Conservation (phyloP, 1,139 yeast species). For the Lodderomyces elongisporus region DNA sequence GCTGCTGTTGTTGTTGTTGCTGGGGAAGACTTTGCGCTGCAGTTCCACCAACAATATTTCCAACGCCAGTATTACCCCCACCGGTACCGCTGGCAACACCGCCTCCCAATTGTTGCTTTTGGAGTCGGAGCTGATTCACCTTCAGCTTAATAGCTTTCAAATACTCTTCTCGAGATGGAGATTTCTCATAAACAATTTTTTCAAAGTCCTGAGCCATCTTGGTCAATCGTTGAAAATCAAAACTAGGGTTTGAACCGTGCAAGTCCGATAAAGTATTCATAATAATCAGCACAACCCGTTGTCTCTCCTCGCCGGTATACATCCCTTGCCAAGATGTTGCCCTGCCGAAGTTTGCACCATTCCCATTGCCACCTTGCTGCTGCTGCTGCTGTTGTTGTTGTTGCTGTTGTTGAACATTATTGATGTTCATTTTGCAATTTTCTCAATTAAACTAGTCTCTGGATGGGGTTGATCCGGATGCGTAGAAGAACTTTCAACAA, state of each 20-base stretch:
- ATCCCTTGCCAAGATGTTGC: conserved; percentile 36
- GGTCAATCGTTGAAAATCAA: conserved; percentile 36
- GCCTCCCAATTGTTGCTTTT: conserved; percentile 9
- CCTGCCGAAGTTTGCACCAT: conserved; percentile 5
- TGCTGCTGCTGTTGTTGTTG: too few relatives aligned
- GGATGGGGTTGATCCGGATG: too few relatives aligned
- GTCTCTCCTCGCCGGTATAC: conserved; percentile 38
- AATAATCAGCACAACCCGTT: conserved; percentile 38
- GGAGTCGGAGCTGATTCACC: conserved; percentile 31
- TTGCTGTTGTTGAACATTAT: too few relatives aligned
- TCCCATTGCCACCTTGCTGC: too few relatives aligned
- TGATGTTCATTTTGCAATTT: conserved; percentile 3
- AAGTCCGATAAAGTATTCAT: conserved; percentile 37
- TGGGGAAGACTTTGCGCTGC: neutral
- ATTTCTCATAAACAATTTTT: conserved; percentile 36
- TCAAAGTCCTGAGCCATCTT: conserved; percentile 45
- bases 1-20: conserved; percentile 6
- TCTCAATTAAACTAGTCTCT: neutral
- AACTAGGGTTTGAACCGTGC: conserved; percentile 29
- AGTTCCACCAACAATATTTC: neutral
- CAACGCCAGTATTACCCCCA: conserved; percentile 5
- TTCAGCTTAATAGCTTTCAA: conserved; percentile 35
- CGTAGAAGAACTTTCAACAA: too few relatives aligned
- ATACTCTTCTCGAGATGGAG: conserved; percentile 39
- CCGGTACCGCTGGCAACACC: conserved; percentile 7